phyloP scores from a whole-genome alignment of 495 filamentous ascomycete genomes.

The Podospora anserina region DNA sequence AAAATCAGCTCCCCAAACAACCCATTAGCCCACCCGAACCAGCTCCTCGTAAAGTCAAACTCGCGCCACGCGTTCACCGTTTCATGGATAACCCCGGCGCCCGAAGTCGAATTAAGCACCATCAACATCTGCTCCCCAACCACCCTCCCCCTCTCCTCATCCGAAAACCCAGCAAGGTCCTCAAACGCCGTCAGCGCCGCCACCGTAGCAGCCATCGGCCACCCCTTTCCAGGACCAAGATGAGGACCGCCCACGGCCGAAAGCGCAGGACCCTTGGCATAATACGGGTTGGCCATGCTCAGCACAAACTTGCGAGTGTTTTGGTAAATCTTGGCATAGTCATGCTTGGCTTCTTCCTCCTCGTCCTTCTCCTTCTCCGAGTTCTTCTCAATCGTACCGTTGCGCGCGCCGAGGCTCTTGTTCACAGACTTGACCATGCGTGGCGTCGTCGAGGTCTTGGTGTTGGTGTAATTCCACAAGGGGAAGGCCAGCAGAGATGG shows the following conservation, averaged over 20 bases:
- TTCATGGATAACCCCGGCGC: slow-evolving; percentile 59
- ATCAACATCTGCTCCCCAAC: slow-evolving; percentile 31
- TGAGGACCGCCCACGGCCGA: slow-evolving; percentile 59
- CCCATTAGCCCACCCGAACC: slow-evolving; percentile 70
- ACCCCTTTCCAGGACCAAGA: slow-evolving; percentile 54
- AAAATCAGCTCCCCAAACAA: slow-evolving; percentile 64
- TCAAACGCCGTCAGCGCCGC: slow-evolving; percentile 43
- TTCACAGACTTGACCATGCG: slow-evolving; percentile 17
- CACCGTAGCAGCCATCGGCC: slow-evolving; percentile 59
- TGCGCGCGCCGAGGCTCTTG: background rate
- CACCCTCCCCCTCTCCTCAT: slow-evolving; percentile 29
- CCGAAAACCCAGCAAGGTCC: slow-evolving; percentile 45
- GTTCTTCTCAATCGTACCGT: slow-evolving; percentile 4
- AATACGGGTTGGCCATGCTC: slow-evolving; percentile 57
- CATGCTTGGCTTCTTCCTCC: slow-evolving; percentile 8
- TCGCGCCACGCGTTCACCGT: slow-evolving; percentile 55
- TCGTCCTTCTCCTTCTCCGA: slow-evolving; percentile 5
- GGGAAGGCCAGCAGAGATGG: slow-evolving; percentile 53
- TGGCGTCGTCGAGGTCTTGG: background rate
- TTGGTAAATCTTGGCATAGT: slow-evolving; percentile 46
- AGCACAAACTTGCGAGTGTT: slow-evolving; percentile 58
- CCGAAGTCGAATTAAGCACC: slow-evolving; percentile 54
- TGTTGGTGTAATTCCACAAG: slow-evolving; percentile 32
- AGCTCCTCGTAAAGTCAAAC: slow-evolving; percentile 56
- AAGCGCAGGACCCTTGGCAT: slow-evolving; percentile 52